A percentile compares a stretch with the other conserved stretches of the same genome.
Conservation (phyloP, 805 yeast species). For the Nakazawaea ernobii region DNA sequence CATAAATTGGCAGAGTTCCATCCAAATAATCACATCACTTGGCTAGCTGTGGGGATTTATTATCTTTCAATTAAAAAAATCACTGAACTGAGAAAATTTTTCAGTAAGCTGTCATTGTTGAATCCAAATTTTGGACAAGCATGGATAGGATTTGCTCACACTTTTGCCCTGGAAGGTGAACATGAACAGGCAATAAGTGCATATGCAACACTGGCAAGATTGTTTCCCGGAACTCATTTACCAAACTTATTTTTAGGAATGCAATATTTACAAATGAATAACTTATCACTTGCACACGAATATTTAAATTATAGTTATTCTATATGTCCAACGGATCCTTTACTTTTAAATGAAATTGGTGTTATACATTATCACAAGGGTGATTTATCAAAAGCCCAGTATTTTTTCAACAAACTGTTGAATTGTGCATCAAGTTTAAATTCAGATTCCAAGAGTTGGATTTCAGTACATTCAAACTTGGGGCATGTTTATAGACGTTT, state of each 20-base stretch:
- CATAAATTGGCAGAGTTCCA: slow-evolving; percentile 82
- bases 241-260: slow-evolving; percentile 90
- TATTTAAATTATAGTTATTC: slow-evolving; percentile 70
- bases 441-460: slow-evolving; percentile 78
- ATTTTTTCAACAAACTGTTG: slow-evolving; percentile 64
- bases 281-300: slow-evolving; percentile 78
- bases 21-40: slow-evolving; percentile 77
- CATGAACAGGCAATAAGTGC: slow-evolving; percentile 98
- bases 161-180: slow-evolving; percentile 97
- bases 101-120: slow-evolving; percentile 81
- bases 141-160: slow-evolving; percentile 98
- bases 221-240: slow-evolving; percentile 85
- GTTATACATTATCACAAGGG: slow-evolving; percentile 80
- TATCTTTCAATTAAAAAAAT: slow-evolving; percentile 70
- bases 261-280: slow-evolving; percentile 90
- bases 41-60: slow-evolving; percentile 91
- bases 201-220: slow-evolving; percentile 88
- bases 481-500: slow-evolving; percentile 82
- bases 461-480: slow-evolving; percentile 77
- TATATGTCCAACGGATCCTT: slow-evolving; percentile 81
- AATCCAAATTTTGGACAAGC: slow-evolving; percentile 92
- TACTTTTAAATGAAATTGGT: slow-evolving; percentile 86
- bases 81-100: slow-evolving; percentile 79
- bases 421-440: slow-evolving; percentile 62
- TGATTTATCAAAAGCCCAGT: slow-evolving; percentile 64